phyloP scores from a whole-genome alignment of 1,284 basidiomycete species.

The Fomitiporia mediterranea region DNA sequence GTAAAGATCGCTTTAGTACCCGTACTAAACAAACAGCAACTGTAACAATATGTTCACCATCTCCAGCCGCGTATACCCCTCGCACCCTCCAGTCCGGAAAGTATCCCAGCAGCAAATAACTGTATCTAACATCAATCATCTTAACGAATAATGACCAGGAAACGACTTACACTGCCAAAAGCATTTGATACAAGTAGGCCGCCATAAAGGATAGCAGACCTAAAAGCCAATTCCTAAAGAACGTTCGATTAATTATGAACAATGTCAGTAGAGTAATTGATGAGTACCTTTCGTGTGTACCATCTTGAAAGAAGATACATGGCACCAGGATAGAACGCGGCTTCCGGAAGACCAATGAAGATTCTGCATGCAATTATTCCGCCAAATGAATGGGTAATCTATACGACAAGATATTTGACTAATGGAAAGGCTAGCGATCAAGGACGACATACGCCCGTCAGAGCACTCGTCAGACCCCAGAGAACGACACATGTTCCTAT shows the following conservation, averaged over 20 bases:
- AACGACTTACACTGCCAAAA: conserved; percentile 31
- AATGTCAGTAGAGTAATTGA: too few species aligned
- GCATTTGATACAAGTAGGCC: conserved; percentile 41
- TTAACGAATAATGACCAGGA: conserved; percentile 19
- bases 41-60: conserved; percentile 24
- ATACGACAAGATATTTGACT: background rate
- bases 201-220: conserved; percentile 38
- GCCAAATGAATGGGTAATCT: conserved; percentile 25
- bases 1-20: background rate
- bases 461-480: conserved; percentile 26
- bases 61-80: conserved; percentile 41
- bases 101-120: conserved; percentile 37
- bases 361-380: conserved; percentile 26
- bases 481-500: conserved; percentile 25
- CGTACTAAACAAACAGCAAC: background rate
- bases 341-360: conserved; percentile 27
- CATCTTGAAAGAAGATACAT: conserved; percentile 24
- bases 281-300: conserved; percentile 24
- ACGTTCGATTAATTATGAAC: background rate
- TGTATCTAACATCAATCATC: background rate
- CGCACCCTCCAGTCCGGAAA: conserved; percentile 40
- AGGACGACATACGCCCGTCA: conserved; percentile 21
- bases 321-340: conserved; percentile 24
- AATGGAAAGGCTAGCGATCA: background rate
- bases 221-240: conserved; percentile 28